These are phyloP conservation scores for Globisporangium splendens DNA, from an alignment of 352 stramenopile genomes.

Conservation along the genomic window DNA sequence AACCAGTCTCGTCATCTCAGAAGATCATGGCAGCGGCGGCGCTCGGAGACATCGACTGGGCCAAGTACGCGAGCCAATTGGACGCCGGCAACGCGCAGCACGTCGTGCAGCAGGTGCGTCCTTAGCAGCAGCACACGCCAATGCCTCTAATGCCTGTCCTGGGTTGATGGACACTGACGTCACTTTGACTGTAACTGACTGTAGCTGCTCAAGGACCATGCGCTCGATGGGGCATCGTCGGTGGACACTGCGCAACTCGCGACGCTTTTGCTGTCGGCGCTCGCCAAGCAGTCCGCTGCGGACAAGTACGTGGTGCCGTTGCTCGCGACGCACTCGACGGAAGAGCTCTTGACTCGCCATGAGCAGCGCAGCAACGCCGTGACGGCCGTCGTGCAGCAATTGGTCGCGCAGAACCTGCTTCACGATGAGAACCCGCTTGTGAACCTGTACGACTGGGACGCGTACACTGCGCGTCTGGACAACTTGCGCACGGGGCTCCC, in stretches of 20 bases:
- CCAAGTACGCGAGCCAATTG: constrained; percentile 19
- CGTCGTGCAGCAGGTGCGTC: constrained; percentile 7
- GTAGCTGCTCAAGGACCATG: constrained; percentile 31
- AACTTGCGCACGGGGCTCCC: constrained; percentile 55
- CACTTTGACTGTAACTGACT: neutral
- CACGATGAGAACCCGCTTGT: constrained; percentile 50
- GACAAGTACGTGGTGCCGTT: constrained; percentile 48
- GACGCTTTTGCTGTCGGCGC: constrained; percentile 23
- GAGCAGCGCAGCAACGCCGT: constrained; percentile 28
- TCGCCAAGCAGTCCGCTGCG: constrained; percentile 13
- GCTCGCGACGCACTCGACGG: constrained; percentile 32
- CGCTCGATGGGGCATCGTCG: constrained; percentile 15
- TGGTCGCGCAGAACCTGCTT: constrained; percentile 43
- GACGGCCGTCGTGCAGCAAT: constrained; percentile 42
- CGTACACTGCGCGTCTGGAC: constrained; percentile 49
- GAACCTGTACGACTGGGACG: constrained; percentile 67
- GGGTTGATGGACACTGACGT: neutral
- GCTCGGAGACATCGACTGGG: constrained; percentile 25
- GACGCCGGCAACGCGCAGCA: constrained; percentile 13
- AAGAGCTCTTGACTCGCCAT: constrained; percentile 26
- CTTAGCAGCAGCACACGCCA: neutral
- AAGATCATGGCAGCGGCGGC: constrained; percentile 2
- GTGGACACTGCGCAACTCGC: constrained; percentile 18
- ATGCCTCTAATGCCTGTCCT: neutral
- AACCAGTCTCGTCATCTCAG: neutral